Conservation (phyloP, 169 alveolate genomes). For the Eimeria brunetti region DNA sequence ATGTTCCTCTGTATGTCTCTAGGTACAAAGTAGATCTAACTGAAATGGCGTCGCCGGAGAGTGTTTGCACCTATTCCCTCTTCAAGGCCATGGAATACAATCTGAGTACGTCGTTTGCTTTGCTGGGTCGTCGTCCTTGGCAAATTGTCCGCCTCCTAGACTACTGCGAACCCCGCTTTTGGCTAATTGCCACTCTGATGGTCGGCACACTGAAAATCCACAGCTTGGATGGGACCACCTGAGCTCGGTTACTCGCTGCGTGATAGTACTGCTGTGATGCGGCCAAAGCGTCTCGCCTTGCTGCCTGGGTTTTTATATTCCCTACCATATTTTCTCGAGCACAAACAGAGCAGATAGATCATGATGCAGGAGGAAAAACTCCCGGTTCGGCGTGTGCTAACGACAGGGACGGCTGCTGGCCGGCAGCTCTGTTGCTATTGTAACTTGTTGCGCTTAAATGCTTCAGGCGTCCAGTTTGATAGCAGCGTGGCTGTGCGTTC, state of each 20-base stretch:
- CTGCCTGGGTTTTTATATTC: not conserved
- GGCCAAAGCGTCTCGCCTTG: not conserved
- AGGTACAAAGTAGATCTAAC: constrained; percentile 74
- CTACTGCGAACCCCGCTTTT: not conserved
- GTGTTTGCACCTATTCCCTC: constrained; percentile 73
- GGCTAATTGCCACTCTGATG: not conserved
- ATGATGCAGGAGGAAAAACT: not conserved
- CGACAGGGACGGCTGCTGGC: not conserved
- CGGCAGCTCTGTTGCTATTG: not conserved
- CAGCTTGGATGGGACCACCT: no score
- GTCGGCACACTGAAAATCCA: not conserved
- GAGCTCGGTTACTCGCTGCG: not conserved
- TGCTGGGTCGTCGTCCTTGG: not conserved
- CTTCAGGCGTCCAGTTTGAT: constrained; percentile 57
- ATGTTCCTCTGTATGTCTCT: not conserved
- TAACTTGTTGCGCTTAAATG: not conserved
- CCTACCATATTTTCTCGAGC: not conserved
- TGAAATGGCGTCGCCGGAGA: constrained; percentile 55
- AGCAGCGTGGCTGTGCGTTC: constrained; percentile 52
- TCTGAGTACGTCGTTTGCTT: constrained; percentile 36
- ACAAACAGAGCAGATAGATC: not conserved
- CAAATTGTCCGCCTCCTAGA: not conserved
- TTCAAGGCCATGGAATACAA: constrained; percentile 81
- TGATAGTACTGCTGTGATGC: not conserved
- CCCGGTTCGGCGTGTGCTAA: not conserved